Evolutionary conservation across 805 yeast genomes (phyloP), one percentile per base, ranked within the genome.

Genomic region (Debaryomyces tyrocola): DNA sequence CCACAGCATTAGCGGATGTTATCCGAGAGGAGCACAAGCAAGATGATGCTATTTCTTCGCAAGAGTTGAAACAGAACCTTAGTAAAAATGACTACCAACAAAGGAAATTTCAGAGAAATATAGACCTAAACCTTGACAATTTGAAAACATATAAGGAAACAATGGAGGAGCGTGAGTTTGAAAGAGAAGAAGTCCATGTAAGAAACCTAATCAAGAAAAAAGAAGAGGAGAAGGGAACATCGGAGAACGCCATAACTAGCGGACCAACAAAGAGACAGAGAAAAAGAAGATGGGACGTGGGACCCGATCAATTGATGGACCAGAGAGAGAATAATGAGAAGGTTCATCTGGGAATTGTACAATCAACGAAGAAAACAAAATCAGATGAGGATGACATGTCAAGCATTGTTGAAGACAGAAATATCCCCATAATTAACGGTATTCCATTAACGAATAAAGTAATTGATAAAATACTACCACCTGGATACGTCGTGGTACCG

Each of bases 401-500:
- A 12, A n/a, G 8, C 11, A 31, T 6, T n/a, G 8, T 5, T 14
- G 34, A 31, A 3, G 17, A 31, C 17, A 31, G 29, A 21, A 37
- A 21, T 29, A 12, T 20, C 11, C 69, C 74, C 1, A 47, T 59
- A 4, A 55, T 66, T 10, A 53, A 60, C 35, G 70, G 74, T 11
- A 52, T 49, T 4, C 63, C 63, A 2, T 59, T 83, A 18, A 70
- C 81, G 0, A 76, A 75, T 46, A 76, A 66, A 18, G 65, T 73
- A 11, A 65, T 84, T 5, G 77, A 79, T 43, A 59, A 66, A 33
- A 56, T 83, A 7, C 62, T 83, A 29, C 88, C 87, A 0, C 50
- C 64, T 11, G 85, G 84, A 0, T 84, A 77, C 52, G 56, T 69
- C 15, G 58, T 75, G 11, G 69, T 62, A 2, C 39, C 66, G 2